These are phyloP conservation scores for Garcia nutans DNA, from an alignment of 345 rosid genomes.

Conservation along the genomic window DNA sequence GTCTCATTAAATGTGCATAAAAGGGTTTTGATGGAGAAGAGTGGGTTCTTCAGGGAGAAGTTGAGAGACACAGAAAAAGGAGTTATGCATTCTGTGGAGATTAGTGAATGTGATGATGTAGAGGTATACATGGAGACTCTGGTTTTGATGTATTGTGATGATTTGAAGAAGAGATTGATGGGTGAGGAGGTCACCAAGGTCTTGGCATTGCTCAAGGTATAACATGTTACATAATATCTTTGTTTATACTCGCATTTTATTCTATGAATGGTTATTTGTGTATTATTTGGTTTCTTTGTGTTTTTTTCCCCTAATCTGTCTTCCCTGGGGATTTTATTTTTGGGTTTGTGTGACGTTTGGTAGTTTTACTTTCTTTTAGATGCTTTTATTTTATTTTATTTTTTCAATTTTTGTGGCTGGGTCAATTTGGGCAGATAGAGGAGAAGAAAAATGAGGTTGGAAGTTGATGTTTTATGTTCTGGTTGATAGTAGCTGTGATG, in stretches of 20 bases:
- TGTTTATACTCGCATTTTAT: not conserved
- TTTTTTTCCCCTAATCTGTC: no score
- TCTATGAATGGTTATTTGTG: not conserved
- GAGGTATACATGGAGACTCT: conserved; percentile 89
- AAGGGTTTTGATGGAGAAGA: conserved; percentile 64
- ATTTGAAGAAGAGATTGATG: conserved; percentile 67
- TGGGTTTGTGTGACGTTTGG: not conserved
- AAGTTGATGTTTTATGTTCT: not conserved
- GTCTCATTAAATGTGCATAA: conserved; percentile 16
- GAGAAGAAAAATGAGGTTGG: not conserved
- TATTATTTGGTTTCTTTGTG: not conserved
- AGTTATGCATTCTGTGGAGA: conserved; percentile 74
- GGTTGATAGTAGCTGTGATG: not conserved
- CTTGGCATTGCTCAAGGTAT: conserved; percentile 87
- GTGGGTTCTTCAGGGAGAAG: conserved; percentile 75
- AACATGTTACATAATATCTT: not conserved
- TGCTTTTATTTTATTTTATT: conserved; percentile 2
- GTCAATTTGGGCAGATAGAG: not conserved
- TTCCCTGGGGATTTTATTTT: not conserved
- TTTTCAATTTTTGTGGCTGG: not conserved
- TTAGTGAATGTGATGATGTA: conserved; percentile 86
- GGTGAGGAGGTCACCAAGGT: conserved; percentile 68
- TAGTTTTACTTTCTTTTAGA: not conserved
- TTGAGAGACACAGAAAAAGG: conserved; percentile 56
- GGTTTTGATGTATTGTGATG: conserved; percentile 80